Conservation (phyloP, 2,329 filamentous ascomycete genomes). For the Phaeosphaeriaceae sp. region DNA sequence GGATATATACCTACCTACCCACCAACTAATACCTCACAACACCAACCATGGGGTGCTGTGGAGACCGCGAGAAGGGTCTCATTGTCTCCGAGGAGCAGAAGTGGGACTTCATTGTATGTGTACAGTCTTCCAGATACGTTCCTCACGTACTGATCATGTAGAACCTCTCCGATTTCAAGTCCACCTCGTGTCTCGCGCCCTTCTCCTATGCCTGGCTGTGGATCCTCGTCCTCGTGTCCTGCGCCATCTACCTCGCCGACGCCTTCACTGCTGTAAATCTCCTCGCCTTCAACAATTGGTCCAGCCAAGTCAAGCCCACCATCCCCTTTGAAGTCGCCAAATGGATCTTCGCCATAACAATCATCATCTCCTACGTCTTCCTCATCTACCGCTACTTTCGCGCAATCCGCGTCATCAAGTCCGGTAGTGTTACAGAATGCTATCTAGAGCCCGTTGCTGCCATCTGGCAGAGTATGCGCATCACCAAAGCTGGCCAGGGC, state of each 20-base stretch:
- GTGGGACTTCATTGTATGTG: conserved; percentile 89
- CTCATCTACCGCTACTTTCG: conserved; percentile 80
- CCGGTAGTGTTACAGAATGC: conserved; percentile 86
- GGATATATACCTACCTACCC: conserved; percentile 28
- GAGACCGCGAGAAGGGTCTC: conserved; percentile 47
- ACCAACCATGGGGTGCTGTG: conserved; percentile 46
- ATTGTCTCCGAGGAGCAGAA: conserved; percentile 58
- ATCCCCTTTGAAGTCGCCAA: conserved; percentile 81
- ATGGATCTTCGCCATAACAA: conserved; percentile 94
- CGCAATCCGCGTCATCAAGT: conserved; percentile 79
- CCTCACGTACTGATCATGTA: conserved; percentile 34
- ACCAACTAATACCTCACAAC: conserved; percentile 34
- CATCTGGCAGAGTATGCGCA: conserved; percentile 81
- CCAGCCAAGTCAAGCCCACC: conserved; percentile 78
- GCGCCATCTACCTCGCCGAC: conserved; percentile 88
- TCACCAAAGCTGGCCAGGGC: conserved; percentile 72
- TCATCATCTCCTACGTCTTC: conserved; percentile 87
- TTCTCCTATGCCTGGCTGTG: conserved; percentile 87
- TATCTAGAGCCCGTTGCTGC: conserved; percentile 90
- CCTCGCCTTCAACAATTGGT: conserved; percentile 88
- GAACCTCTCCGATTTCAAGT: conserved; percentile 78
- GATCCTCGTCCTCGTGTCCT: conserved; percentile 77
- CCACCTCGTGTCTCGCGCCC: conserved; percentile 75
- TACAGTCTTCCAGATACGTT: not conserved
- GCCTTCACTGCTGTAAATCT: conserved; percentile 93